These are phyloP conservation scores for Dactylonectria estremocensis DNA, from an alignment of 2,329 filamentous ascomycete species.

Conservation along the genomic window DNA sequence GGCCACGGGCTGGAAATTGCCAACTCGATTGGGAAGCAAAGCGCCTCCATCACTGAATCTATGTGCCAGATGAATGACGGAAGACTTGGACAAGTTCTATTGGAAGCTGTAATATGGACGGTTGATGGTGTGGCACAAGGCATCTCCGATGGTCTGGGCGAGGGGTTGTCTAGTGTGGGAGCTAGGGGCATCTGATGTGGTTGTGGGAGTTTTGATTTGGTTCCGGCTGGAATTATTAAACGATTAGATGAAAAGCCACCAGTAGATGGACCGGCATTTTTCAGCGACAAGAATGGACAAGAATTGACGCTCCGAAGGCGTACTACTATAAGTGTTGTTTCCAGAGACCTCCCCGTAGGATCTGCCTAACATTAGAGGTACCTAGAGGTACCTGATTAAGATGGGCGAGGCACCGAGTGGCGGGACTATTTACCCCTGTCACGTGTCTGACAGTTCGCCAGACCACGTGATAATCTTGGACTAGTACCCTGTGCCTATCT, in stretches of 20 bases:
- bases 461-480: conserved; percentile 4
- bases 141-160: conserved; percentile 74
- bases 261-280: conserved; percentile 14
- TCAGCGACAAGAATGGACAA: conserved; percentile 19
- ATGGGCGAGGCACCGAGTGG: too few species aligned
- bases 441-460: not conserved
- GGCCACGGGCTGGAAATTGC: conserved; percentile 73
- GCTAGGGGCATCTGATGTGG: conserved; percentile 15
- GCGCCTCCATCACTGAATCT: conserved; percentile 69
- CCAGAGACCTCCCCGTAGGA: too few species aligned
- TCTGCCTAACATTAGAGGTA: too few species aligned
- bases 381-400: conserved; percentile 1
- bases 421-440: not conserved
- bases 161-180: conserved; percentile 50
- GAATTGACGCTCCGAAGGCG: not conserved
- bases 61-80: conserved; percentile 76
- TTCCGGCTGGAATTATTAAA: conserved; percentile 21
- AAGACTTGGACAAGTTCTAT: conserved; percentile 71
- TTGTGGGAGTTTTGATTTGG: too few species aligned
- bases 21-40: conserved; percentile 68
- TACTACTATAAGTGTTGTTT: not conserved
- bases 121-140: conserved; percentile 76
- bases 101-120: conserved; percentile 72
- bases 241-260: conserved; percentile 9
- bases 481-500: not conserved